Base-by-base conservation (phyloP, 2,329 filamentous ascomycete species). In the Paraconiothyrium brasiliense region DNA sequence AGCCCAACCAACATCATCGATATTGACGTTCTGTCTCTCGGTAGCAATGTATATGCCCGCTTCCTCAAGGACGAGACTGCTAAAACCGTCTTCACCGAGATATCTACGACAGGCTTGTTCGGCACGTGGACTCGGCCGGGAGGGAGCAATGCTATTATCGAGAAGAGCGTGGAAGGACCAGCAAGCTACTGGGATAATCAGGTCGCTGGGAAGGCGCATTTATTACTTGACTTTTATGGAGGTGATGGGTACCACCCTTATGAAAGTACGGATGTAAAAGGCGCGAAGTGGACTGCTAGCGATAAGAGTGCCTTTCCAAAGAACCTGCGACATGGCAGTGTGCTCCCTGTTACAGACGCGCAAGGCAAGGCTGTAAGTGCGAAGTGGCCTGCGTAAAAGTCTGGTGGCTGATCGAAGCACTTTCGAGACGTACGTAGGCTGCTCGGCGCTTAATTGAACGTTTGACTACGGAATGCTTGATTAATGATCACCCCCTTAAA, bases 1-100 rank as follows among this genome's bases (percentile, higher is more conserved):
- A 72, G 78, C 1, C 80, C 82, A 0, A 84, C 79, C 54, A 79
- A 83, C 60, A 78, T 85, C 55, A 87, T 86, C 68, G 84, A 86
- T 66, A 77, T 89, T n/a, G 85, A 87, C 66, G 84, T 90, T 72
- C 77, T 86, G 3, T 75, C 80, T 1, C 72, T 85, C 1, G 80
- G 81, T 14, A 67, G 66, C 37, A 74, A 75, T 51, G 76, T 76
- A n/a, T 87, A 83, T 54, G 77, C 84, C 6, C 81, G 85, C 48
- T 87, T 87, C 73, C 77, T 87, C 74, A 87, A 87, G 65, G 84
- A 87, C 71, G 84, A 87, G 69, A 79, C 80, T 0, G 80, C 76
- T 2, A 84, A 84, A 63, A 82, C 79, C 0, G 84, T 87, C 24
- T 87, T 84, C 61, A 78, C 81, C 35, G 84, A 87, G 65, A 79